These are phyloP conservation scores for Themeda triandra DNA, from an alignment of 176 grass and related monocot species.

Conservation along the genomic window DNA sequence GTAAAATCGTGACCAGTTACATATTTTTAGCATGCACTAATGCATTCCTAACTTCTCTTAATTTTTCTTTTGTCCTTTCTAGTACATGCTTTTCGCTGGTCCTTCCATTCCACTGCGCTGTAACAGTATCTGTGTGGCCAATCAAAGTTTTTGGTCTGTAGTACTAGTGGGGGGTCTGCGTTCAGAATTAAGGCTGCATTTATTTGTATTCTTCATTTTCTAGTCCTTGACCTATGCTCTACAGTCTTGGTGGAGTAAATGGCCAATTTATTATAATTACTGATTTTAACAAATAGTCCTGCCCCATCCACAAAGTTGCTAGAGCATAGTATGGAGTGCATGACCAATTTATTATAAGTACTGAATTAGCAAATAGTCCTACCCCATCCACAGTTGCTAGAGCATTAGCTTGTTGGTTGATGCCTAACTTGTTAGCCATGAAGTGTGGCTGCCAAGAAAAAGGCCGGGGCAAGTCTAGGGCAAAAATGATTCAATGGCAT, in stretches of 20 bases:
- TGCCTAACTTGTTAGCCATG: neutral
- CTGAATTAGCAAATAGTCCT: conserved; percentile 7
- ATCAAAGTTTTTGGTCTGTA: neutral
- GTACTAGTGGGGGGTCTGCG: neutral
- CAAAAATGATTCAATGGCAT: neutral
- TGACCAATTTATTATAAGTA: neutral
- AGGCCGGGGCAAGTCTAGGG: neutral
- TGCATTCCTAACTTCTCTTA: neutral
- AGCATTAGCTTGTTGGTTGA: neutral
- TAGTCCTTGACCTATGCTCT: neutral
- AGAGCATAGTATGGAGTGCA: neutral
- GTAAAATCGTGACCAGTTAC: neutral
- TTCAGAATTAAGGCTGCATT: conserved; percentile 1
- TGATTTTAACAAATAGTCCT: conserved; percentile 13
- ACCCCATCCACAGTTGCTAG: neutral
- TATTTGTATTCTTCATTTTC: neutral
- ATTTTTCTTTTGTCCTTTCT: conserved; percentile 33
- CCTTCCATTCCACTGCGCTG: neutral
- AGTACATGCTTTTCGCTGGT: conserved; percentile 21
- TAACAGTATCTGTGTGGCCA: neutral
- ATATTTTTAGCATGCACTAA: neutral
- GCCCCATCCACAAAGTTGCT: neutral
- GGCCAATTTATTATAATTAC: neutral
- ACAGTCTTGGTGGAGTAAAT: neutral
- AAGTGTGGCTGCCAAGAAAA: neutral